These are phyloP conservation scores for Stagonosporopsis rhizophila DNA, from an alignment of 2,329 filamentous ascomycete species.

Conservation along the genomic window DNA sequence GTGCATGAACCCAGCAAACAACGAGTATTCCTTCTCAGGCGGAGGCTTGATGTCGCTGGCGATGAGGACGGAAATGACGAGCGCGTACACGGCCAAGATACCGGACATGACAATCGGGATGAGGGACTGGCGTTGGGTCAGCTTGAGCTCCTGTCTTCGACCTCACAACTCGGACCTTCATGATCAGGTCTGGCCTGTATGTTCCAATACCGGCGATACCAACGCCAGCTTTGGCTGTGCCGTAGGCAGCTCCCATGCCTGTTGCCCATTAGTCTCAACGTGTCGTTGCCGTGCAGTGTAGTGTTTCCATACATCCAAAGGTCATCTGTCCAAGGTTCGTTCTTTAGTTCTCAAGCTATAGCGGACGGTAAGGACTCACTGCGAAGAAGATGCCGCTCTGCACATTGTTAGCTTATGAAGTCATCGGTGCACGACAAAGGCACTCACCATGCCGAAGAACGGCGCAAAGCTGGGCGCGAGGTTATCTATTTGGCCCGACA, in stretches of 20 bases:
- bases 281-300: background rate
- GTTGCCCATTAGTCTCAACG: slow-evolving; percentile 33
- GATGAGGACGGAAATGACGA: slow-evolving; percentile 96
- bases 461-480: slow-evolving; percentile 79
- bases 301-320: slow-evolving; percentile 72
- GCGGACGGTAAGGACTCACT: slow-evolving; percentile 45
- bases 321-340: slow-evolving; percentile 65
- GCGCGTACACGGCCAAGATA: slow-evolving; percentile 97
- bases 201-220: slow-evolving; percentile 86
- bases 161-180: slow-evolving; percentile 71
- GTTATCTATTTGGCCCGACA: slow-evolving; percentile 31
- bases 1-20: slow-evolving; percentile 95
- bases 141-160: slow-evolving; percentile 13
- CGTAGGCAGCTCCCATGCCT: slow-evolving; percentile 81
- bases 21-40: slow-evolving; percentile 71
- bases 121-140: slow-evolving; percentile 65
- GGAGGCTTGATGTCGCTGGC: slow-evolving; percentile 84
- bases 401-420: slow-evolving; percentile 46
- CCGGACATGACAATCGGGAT: slow-evolving; percentile 97
- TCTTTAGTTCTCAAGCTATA: slow-evolving; percentile 26
- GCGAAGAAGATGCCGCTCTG: slow-evolving; percentile 80
- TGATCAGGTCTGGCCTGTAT: slow-evolving; percentile 85
- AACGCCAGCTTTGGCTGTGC: slow-evolving; percentile 87
- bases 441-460: slow-evolving; percentile 84
- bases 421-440: slow-evolving; percentile 20